phyloP scores from a whole-genome alignment of 2,329 filamentous ascomycete genomes.

The Cladophialophora psammophila region DNA sequence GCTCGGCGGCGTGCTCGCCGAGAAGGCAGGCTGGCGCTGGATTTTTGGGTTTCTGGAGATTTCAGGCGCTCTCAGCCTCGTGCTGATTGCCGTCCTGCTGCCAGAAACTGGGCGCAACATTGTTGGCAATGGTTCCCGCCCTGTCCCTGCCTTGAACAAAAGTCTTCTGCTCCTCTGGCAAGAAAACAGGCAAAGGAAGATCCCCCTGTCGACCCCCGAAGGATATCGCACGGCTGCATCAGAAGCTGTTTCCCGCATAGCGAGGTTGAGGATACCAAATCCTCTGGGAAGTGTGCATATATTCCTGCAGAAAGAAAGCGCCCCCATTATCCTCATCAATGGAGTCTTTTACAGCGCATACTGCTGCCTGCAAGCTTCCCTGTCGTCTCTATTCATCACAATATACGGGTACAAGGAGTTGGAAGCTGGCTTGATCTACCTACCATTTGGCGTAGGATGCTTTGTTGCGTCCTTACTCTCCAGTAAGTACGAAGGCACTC shows the following conservation, averaged over 20 bases:
- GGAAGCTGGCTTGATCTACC: slow-evolving; percentile 37
- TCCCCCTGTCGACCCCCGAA: not conserved
- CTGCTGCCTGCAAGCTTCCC: slow-evolving; percentile 35
- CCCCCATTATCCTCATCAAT: slow-evolving; percentile 27
- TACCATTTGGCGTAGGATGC: slow-evolving; percentile 35
- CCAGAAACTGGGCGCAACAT: slow-evolving; percentile 51
- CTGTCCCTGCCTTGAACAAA: slow-evolving; percentile 34
- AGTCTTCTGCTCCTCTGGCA: slow-evolving; percentile 6
- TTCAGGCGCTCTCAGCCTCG: slow-evolving; percentile 44
- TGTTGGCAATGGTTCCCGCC: slow-evolving; percentile 47
- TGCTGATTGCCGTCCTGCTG: slow-evolving; percentile 41
- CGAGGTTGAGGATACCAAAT: slow-evolving; percentile 33
- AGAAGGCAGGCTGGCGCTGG: slow-evolving; percentile 49
- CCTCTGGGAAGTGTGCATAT: slow-evolving; percentile 27
- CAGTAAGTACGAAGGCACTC: not conserved
- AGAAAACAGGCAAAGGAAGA: slow-evolving; percentile 1
- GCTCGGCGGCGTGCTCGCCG: slow-evolving; percentile 51
- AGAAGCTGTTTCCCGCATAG: not conserved
- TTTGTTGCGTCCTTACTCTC: slow-evolving; percentile 12
- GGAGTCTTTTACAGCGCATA: slow-evolving; percentile 36
- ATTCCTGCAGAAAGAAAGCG: slow-evolving; percentile 21
- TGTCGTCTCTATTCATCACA: slow-evolving; percentile 36
- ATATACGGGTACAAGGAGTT: slow-evolving; percentile 35
- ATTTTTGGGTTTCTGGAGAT: slow-evolving; percentile 55
- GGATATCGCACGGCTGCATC: not conserved